Conservation (phyloP, 2,329 filamentous ascomycete species). For the Stemphylium beticola region DNA sequence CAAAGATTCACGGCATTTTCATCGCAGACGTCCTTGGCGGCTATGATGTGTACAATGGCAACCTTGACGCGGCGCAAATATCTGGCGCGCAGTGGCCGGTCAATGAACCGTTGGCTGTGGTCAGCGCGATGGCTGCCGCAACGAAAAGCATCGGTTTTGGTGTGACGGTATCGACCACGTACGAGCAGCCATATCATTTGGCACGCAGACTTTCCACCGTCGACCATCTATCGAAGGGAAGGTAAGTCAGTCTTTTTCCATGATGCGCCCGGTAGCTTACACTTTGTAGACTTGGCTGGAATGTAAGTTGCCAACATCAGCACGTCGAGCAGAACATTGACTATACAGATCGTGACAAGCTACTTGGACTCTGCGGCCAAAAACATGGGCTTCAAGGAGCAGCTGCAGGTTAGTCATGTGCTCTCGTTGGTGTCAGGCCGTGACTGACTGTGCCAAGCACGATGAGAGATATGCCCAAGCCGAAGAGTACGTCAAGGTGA, state of each 20-base stretch:
- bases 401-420: conserved; percentile 58
- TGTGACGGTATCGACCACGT: conserved; percentile 71
- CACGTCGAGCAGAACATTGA: conserved; percentile 5
- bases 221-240: conserved; percentile 70
- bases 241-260: conserved; percentile 38
- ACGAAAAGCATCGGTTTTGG: conserved; percentile 73
- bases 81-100: conserved; percentile 73
- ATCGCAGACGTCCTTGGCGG: conserved; percentile 58
- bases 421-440: conserved; percentile 66
- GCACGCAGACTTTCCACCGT: conserved; percentile 69
- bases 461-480: conserved; percentile 72
- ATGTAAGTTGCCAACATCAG: conserved; percentile 23
- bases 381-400: conserved; percentile 65
- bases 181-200: conserved; percentile 72
- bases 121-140: conserved; percentile 71
- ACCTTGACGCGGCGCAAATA: conserved; percentile 64
- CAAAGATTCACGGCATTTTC: conserved; percentile 51
- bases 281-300: conserved; percentile 28
- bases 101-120: conserved; percentile 69
- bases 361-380: conserved; percentile 71
- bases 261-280: conserved; percentile 5
- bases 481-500: conserved; percentile 72
- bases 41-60: conserved; percentile 73
- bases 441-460: conserved; percentile 52
- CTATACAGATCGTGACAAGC: conserved; percentile 65